Evolutionary conservation across 495 filamentous ascomycete genomes (phyloP), one percentile per base, ranked within the genome.

Genomic region (Penicillium atrosanguineum): DNA sequence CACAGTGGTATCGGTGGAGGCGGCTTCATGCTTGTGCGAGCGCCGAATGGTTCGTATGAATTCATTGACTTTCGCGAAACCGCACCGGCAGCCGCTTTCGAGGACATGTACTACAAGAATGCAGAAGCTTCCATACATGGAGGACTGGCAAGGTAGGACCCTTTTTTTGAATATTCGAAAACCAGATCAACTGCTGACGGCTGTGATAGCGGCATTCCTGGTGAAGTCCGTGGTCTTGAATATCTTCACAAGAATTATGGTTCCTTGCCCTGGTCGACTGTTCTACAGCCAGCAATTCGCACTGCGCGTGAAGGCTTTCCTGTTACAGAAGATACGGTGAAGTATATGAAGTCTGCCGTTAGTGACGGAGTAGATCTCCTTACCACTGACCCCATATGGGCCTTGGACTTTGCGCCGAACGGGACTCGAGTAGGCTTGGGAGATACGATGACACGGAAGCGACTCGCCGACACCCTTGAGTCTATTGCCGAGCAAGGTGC

Each of bases 1-100:
- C 90, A 95, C 68, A 89, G 86, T 26, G 90, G 90, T 25, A 84
- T 95, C 34, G 90, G 90, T 4, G 91, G 91, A 5, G 91, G 91
- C n/a, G 91, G 91, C 0, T 96, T 96, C 69, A 85, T 87, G 78
- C 77, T 96, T 2, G 79, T 93, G 21, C 81, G 86, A 38, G 76
- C 81, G 23, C 70, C 76, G 5, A 70, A 83, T 34, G 87, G 87
- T 9, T 67, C 69, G 28, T 90, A 86, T 63, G 87, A 91, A 57
- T 81, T 84, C 48, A 84, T 95, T 46, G 91, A 96, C 67, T 96
- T 92, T 64, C 79, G 91, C 8, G 91, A 96, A 68, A 86, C 85
- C 0, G 91, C 91, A 1, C 90, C 91, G 3, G 87, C 84, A 0
- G 85, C 87, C 0, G 87, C 90, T 0, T 85, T 75, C 54, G 69